Percentiles rank a stretch among this genome's conserved stretches.
Evolutionary conservation across 1,284 basidiomycete genomes (phyloP).

Genomic region (Ustilago bromivora): DNA sequence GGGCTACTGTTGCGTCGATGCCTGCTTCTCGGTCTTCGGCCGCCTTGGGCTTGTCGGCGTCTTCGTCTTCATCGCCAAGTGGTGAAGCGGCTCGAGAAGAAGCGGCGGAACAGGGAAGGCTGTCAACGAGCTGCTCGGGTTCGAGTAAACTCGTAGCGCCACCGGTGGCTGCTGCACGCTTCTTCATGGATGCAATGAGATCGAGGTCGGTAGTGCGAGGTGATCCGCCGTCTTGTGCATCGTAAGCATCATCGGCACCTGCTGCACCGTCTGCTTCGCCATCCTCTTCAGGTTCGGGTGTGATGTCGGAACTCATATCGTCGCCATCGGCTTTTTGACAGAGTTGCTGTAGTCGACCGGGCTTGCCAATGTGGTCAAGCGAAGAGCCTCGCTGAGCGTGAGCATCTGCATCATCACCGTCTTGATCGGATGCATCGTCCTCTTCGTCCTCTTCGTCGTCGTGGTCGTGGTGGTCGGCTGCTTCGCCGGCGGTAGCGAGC

Average conservation of each 20-base stretch:
- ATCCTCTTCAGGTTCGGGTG: slow-evolving; percentile 49
- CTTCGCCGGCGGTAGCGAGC: slow-evolving; percentile 48
- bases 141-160: slow-evolving; percentile 59
- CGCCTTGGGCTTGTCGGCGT: slow-evolving; percentile 26
- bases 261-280: slow-evolving; percentile 20
- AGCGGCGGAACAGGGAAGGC: slow-evolving; percentile 49
- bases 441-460: slow-evolving; percentile 44
- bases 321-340: slow-evolving; percentile 36
- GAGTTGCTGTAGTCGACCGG: slow-evolving; percentile 32
- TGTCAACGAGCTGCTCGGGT: slow-evolving; percentile 54
- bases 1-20: slow-evolving; percentile 20
- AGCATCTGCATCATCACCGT: slow-evolving; percentile 21
- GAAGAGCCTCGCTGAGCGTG: slow-evolving; percentile 10
- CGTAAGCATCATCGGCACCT: slow-evolving; percentile 32
- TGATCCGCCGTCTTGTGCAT: slow-evolving; percentile 43
- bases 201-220: slow-evolving; percentile 44
- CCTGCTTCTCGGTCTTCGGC: slow-evolving; percentile 16
- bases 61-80: slow-evolving; percentile 48
- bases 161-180: slow-evolving; percentile 61
- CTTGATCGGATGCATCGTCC: slow-evolving; percentile 34
- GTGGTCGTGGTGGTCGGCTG: slow-evolving; percentile 21
- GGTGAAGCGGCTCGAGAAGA: slow-evolving; percentile 56
- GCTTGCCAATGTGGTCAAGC: slow-evolving; percentile 19
- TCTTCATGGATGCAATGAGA: slow-evolving; percentile 58
- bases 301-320: slow-evolving; percentile 52